A percentile compares a stretch with the other conserved stretches of the same genome.
Evolutionary conservation across 257 asterid genomes (phyloP).

Genomic region (Pogostemon cablin): DNA sequence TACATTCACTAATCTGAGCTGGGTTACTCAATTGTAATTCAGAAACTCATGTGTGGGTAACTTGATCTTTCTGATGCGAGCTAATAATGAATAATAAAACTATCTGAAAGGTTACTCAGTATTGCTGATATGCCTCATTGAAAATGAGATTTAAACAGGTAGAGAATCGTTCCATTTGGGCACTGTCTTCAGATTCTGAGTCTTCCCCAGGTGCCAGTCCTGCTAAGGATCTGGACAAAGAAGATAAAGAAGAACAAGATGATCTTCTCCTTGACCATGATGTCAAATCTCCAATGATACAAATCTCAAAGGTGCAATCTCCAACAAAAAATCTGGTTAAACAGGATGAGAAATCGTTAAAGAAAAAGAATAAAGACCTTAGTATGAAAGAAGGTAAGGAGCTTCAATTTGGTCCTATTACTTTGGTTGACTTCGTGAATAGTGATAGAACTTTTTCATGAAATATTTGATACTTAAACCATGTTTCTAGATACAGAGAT

Average conservation of each 20-base stretch:
- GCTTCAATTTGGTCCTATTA: constrained; percentile 24
- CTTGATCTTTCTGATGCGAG: neutral
- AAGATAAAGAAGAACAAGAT: constrained; percentile 36
- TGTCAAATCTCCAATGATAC: constrained; percentile 36
- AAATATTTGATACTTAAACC: constrained; percentile 15
- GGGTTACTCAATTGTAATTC: constrained; percentile 17
- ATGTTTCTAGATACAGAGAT: constrained; percentile 46
- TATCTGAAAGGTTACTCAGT: constrained; percentile 6
- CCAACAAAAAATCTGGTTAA: constrained; percentile 45
- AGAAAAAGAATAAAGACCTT: constrained; percentile 32
- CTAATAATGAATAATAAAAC: constrained; percentile 13
- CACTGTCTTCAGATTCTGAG: constrained; percentile 78
- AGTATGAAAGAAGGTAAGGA: constrained; percentile 47
- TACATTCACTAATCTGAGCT: constrained; percentile 5
- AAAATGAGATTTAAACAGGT: constrained; percentile 48
- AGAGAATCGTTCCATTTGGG: constrained; percentile 47
- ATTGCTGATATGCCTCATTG: constrained; percentile 29
- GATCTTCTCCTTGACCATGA: constrained; percentile 38
- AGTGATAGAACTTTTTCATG: constrained; percentile 9
- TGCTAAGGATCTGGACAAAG: constrained; percentile 30
- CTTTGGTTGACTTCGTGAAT: constrained; percentile 21
- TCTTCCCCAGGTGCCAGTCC: constrained; percentile 49
- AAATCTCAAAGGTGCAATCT: constrained; percentile 44
- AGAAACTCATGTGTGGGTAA: constrained; percentile 10
- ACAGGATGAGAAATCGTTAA: constrained; percentile 39